Evolutionary conservation across 768 basidiomycete genomes (phyloP).

Genomic region (Tephrocybe sp.): DNA sequence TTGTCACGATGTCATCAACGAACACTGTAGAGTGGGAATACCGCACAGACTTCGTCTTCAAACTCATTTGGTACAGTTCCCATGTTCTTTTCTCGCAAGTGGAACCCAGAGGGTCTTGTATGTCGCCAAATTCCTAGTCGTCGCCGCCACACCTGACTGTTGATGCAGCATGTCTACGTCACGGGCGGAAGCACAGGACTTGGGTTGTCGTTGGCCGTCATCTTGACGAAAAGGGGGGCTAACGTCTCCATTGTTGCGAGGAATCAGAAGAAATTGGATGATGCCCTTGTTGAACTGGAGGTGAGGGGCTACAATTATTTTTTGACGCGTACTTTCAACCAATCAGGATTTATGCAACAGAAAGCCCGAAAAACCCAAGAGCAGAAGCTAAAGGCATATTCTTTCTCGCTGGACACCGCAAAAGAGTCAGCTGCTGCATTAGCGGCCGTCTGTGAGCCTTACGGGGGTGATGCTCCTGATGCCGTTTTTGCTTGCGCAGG

Average conservation of each 20-base stretch:
- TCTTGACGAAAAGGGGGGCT: conserved; percentile 68
- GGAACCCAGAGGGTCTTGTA: conserved; percentile 50
- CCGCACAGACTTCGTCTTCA: too few species aligned
- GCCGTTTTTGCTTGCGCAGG: conserved; percentile 81
- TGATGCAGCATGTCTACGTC: conserved; percentile 72
- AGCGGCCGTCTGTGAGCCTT: conserved; percentile 49
- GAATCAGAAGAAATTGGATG: conserved; percentile 58
- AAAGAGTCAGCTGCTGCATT: conserved; percentile 57
- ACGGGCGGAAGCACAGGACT: conserved; percentile 85
- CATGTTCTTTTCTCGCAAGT: conserved; percentile 33
- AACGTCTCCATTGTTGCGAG: conserved; percentile 86
- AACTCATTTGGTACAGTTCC: neutral
- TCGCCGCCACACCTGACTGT: neutral
- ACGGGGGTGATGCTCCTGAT: conserved; percentile 62
- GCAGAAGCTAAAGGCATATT: conserved; percentile 64
- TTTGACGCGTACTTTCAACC: neutral
- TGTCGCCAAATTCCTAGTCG: neutral
- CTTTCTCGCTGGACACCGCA: conserved; percentile 57
- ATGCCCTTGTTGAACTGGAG: conserved; percentile 61
- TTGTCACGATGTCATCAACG: too few species aligned
- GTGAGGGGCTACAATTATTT: conserved; percentile 43
- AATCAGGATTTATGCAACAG: conserved; percentile 28
- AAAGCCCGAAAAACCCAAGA: conserved; percentile 44
- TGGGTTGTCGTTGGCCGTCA: conserved; percentile 68
- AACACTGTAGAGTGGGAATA: too few species aligned